Evolutionary conservation across 1,139 yeast genomes (phyloP).

Genomic region (Kodamaea fungicola): DNA sequence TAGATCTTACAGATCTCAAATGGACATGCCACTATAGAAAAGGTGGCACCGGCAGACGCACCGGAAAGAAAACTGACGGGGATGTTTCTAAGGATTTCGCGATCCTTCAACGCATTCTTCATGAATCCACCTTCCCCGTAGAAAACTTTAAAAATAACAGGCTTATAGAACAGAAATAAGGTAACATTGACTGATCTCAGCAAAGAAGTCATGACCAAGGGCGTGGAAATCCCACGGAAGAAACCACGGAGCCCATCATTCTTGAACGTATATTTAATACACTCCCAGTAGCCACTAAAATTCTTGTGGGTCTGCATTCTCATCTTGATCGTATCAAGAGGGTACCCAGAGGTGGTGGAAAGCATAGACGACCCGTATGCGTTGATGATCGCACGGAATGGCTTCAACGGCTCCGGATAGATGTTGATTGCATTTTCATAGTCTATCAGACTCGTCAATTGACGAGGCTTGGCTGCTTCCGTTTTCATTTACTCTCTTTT

Average conservation of each 20-base stretch:
- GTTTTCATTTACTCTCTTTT: conserved; percentile 41
- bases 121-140: conserved; percentile 13
- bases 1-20: conserved; percentile 82
- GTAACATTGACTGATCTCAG: conserved; percentile 68
- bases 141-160: conserved; percentile 35
- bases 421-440: conserved; percentile 24
- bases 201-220: conserved; percentile 61
- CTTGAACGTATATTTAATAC: conserved; percentile 53
- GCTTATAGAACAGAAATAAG: conserved; percentile 58
- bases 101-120: conserved; percentile 2
- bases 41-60: conserved; percentile 59
- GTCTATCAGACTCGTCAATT: background rate
- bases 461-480: background rate
- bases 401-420: conserved; percentile 50
- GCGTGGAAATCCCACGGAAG: conserved; percentile 74
- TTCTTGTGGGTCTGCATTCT: conserved; percentile 74
- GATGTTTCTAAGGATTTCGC: conserved; percentile 44
- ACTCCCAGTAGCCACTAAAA: conserved; percentile 55
- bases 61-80: conserved; percentile 72
- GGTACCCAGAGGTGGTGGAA: conserved; percentile 75
- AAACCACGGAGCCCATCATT: conserved; percentile 71
- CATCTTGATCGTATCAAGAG: conserved; percentile 80
- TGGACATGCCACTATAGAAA: conserved; percentile 73
- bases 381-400: conserved; percentile 55
- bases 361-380: conserved; percentile 65